Evolutionary conservation across 1,284 basidiomycete genomes (phyloP).

Genomic region (Erythrobasidium hasegawianum): DNA sequence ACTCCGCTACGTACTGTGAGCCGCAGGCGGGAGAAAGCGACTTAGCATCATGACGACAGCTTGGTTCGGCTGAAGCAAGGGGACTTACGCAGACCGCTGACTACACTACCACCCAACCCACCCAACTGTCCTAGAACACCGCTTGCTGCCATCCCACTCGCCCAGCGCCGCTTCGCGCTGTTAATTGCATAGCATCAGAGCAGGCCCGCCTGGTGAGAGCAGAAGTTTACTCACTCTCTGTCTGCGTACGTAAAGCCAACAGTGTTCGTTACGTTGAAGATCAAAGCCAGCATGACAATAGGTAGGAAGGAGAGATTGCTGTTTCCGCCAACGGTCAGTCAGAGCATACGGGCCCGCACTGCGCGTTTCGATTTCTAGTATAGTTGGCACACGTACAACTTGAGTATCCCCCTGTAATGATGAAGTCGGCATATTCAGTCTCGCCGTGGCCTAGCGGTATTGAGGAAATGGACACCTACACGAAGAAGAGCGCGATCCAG

Average conservation of each 20-base stretch:
- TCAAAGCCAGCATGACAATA: slow-evolving; percentile 43
- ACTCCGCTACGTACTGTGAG: slow-evolving; percentile 29
- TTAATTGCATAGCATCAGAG: background rate
- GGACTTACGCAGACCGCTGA: slow-evolving; percentile 37
- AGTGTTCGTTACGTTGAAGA: slow-evolving; percentile 66
- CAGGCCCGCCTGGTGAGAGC: background rate
- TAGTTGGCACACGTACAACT: slow-evolving; percentile 58
- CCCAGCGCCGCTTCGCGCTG: slow-evolving; percentile 45
- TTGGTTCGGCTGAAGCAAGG: no score
- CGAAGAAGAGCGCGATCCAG: slow-evolving; percentile 78
- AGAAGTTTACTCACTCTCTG: slow-evolving; percentile 9
- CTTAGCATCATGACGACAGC: no score
- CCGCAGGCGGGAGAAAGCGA: slow-evolving; percentile 1
- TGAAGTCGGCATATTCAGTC: background rate
- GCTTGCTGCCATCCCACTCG: slow-evolving; percentile 42
- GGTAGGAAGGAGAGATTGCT: slow-evolving; percentile 44
- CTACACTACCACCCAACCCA: slow-evolving; percentile 41
- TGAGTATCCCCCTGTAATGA: slow-evolving; percentile 61
- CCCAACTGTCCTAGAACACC: slow-evolving; percentile 42
- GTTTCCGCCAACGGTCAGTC: background rate
- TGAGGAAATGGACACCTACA: slow-evolving; percentile 46
- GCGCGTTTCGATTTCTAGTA: background rate
- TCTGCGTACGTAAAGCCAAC: slow-evolving; percentile 49
- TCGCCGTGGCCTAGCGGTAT: background rate
- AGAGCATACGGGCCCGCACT: slow-evolving; percentile 51